Evolutionary conservation across 2,329 filamentous ascomycete genomes (phyloP).

Genomic region (Rugonectria rugulosa): DNA sequence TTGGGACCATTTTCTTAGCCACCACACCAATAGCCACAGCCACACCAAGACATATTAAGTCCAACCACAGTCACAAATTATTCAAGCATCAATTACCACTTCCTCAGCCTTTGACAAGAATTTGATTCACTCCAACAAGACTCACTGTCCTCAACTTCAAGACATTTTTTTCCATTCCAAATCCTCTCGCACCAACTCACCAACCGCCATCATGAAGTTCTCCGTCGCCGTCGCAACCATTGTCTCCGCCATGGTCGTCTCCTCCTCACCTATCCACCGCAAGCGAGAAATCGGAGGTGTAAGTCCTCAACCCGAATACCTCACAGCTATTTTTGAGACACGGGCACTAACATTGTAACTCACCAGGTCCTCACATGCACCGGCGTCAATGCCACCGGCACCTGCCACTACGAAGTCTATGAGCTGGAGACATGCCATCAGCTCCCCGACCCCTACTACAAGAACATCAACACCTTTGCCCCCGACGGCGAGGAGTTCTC

Average conservation of each 20-base stretch:
- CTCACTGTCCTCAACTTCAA: constrained; percentile 8
- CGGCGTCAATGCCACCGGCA: constrained; percentile 57
- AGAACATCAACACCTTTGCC: constrained; percentile 58
- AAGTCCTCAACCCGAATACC: constrained; percentile 41
- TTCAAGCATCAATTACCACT: constrained; percentile 1
- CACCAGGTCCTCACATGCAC: constrained; percentile 58
- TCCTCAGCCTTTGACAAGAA: constrained; percentile 24
- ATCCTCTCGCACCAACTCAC: background rate
- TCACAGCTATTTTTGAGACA: background rate
- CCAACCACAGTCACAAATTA: constrained; percentile 5
- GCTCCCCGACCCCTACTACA: constrained; percentile 49
- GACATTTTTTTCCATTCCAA: constrained; percentile 6
- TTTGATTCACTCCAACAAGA: constrained; percentile 16
- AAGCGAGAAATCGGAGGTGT: constrained; percentile 57
- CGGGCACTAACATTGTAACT: constrained; percentile 5
- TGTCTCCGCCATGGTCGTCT: constrained; percentile 31
- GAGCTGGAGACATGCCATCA: constrained; percentile 55
- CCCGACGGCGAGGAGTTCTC: constrained; percentile 57
- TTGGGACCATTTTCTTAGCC: constrained; percentile 21
- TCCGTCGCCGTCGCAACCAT: constrained; percentile 30
- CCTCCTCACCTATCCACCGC: constrained; percentile 40
- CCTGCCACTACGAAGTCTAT: constrained; percentile 54
- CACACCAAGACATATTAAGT: constrained; percentile 1
- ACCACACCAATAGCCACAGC: background rate
- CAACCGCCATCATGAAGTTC: constrained; percentile 41